Percentiles rank a stretch among this genome's conserved stretches.
phyloP scores from a whole-genome alignment of 495 filamentous ascomycete species.

The Pyronema domesticum region DNA sequence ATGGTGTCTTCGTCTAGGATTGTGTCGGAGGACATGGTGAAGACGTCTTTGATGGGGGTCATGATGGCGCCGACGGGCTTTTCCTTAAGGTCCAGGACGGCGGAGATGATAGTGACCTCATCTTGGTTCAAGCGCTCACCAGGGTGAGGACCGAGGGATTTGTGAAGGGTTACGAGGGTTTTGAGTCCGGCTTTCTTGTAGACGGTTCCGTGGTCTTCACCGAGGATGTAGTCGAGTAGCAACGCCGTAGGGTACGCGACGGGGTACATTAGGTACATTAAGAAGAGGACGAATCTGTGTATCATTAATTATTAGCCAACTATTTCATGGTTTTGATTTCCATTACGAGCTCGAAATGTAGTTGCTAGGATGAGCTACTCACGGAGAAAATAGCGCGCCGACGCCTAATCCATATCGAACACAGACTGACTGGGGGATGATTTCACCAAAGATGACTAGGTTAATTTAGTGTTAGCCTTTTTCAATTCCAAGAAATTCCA shows the following conservation, averaged over 20 bases:
- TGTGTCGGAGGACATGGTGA: constrained; percentile 82
- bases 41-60: constrained; percentile 96
- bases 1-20: constrained; percentile 82
- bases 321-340: background rate
- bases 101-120: constrained; percentile 95
- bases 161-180: constrained; percentile 81
- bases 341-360: too few species aligned
- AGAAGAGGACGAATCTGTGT: constrained; percentile 46
- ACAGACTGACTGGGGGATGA: constrained; percentile 88
- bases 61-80: constrained; percentile 89
- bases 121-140: constrained; percentile 87
- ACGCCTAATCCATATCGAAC: constrained; percentile 95
- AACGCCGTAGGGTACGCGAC: constrained; percentile 82
- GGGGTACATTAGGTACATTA: constrained; percentile 84
- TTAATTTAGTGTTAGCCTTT: constrained; percentile 16
- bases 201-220: constrained; percentile 80
- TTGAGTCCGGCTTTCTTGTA: constrained; percentile 93
- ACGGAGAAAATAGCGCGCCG: constrained; percentile 78
- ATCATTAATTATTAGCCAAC: background rate
- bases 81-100: constrained; percentile 88
- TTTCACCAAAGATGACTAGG: constrained; percentile 88
- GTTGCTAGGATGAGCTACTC: background rate
- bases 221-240: constrained; percentile 69
- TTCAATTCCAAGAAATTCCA: constrained; percentile 11
- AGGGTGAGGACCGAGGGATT: constrained; percentile 61